These are phyloP conservation scores for Leishmania aethiopica DNA, from an alignment of 208 protist species.

Conservation along the genomic window DNA sequence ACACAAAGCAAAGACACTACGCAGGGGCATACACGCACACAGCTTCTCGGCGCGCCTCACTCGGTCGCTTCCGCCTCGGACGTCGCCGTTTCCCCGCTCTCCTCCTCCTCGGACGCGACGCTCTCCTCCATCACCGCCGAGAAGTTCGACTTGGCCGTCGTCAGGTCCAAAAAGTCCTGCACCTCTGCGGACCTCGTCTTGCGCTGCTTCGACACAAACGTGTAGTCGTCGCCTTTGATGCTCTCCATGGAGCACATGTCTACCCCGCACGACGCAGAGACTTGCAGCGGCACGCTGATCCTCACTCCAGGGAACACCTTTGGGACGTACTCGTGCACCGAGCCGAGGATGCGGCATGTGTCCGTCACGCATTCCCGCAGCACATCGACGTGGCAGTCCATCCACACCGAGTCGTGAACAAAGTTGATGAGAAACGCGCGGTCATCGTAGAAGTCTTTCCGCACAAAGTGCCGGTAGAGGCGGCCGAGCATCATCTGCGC, in stretches of 20 bases:
- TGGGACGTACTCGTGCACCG: slow-evolving; percentile 76
- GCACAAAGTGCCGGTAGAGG: slow-evolving; percentile 72
- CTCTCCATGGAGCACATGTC: slow-evolving; percentile 84
- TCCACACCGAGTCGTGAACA: slow-evolving; percentile 91
- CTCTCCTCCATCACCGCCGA: slow-evolving; percentile 23
- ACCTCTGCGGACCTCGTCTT: slow-evolving; percentile 24
- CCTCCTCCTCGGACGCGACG: slow-evolving; percentile 2
- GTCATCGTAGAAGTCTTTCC: slow-evolving; percentile 64
- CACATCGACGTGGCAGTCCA: slow-evolving; percentile 87
- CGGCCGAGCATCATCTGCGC: slow-evolving; percentile 92
- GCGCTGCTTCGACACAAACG: slow-evolving; percentile 31
- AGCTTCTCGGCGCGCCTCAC: neutral
- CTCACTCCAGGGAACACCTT: slow-evolving; percentile 72
- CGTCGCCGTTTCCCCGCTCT: neutral
- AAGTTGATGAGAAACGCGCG: slow-evolving; percentile 84
- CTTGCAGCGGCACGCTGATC: slow-evolving; percentile 65
- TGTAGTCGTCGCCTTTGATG: slow-evolving; percentile 48
- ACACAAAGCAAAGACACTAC: neutral
- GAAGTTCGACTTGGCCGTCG: slow-evolving; percentile 20
- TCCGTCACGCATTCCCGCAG: slow-evolving; percentile 66
- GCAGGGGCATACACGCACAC: neutral
- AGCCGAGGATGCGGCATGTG: slow-evolving; percentile 59
- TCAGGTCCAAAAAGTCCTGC: slow-evolving; percentile 29
- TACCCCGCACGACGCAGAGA: slow-evolving; percentile 71
- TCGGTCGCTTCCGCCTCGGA: neutral